Evolutionary conservation across 2,329 filamentous ascomycete species (phyloP).

Genomic region (Ophiostoma piceae): DNA sequence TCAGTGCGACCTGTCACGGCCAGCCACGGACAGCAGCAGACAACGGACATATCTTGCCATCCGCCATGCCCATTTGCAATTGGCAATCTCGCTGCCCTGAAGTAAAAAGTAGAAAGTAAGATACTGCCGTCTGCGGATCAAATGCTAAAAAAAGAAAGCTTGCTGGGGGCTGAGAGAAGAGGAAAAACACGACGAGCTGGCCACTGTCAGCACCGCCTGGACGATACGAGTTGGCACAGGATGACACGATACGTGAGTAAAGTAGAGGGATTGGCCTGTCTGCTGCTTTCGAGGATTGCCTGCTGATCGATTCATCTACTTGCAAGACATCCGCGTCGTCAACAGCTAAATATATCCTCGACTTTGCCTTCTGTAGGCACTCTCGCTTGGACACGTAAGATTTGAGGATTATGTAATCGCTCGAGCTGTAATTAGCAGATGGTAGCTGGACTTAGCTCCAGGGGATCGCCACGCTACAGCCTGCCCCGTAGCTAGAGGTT

Average conservation of each 20-base stretch:
- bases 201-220: background rate
- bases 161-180: conserved; percentile 10
- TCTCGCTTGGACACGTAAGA: background rate
- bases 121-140: background rate
- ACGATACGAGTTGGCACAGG: background rate
- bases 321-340: background rate
- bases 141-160: conserved; percentile 5
- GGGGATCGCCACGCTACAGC: background rate
- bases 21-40: background rate
- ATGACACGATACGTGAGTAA: background rate
- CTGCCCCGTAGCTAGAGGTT: conserved; percentile 2
- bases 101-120: background rate
- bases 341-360: conserved; percentile 6
- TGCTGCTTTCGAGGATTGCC: background rate
- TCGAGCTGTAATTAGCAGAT: background rate
- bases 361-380: background rate
- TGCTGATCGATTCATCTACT: background rate
- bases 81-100: background rate
- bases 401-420: background rate
- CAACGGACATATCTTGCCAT: background rate
- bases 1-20: conserved; percentile 16
- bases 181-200: background rate
- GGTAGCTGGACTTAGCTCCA: background rate
- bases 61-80: no score
- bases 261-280: no score